A percentile compares a stretch with the other conserved stretches of the same genome.
These are phyloP conservation scores for Phytophthora kernoviae DNA, from an alignment of 352 stramenopile genomes.

Conservation along the genomic window DNA sequence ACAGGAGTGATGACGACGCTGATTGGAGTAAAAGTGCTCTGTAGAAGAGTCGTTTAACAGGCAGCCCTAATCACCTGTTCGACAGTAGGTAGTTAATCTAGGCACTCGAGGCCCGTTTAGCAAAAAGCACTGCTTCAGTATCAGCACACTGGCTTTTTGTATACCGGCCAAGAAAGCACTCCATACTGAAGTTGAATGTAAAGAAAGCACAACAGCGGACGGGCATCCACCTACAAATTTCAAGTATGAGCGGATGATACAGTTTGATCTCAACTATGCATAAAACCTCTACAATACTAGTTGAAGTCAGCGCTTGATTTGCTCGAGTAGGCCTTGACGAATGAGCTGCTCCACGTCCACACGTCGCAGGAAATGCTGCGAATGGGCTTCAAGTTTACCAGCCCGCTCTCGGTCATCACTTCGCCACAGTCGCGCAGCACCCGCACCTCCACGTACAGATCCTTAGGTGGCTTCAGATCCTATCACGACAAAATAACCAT, in stretches of 20 bases:
- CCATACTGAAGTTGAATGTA: no score
- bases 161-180: no score
- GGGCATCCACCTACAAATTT: no score
- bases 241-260: no score
- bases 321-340: conserved; percentile 81
- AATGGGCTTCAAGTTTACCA: conserved; percentile 89
- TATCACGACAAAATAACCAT: conserved; percentile 21
- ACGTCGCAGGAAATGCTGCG: conserved; percentile 88
- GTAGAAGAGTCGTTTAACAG: not conserved
- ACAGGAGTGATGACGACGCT: no score
- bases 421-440: conserved; percentile 89
- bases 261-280: not conserved
- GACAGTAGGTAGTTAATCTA: no score
- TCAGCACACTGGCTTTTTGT: no score
- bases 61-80: no score
- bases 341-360: conserved; percentile 88
- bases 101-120: no score
- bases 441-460: conserved; percentile 91
- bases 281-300: not conserved
- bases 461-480: conserved; percentile 89
- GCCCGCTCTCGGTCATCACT: conserved; percentile 90
- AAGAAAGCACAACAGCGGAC: no score
- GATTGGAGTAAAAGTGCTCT: no score
- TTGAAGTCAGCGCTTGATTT: conserved; percentile 68
- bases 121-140: no score